Conservation (phyloP, 2,329 filamentous ascomycete genomes). For the Chrysoporthe austroafricana region DNA sequence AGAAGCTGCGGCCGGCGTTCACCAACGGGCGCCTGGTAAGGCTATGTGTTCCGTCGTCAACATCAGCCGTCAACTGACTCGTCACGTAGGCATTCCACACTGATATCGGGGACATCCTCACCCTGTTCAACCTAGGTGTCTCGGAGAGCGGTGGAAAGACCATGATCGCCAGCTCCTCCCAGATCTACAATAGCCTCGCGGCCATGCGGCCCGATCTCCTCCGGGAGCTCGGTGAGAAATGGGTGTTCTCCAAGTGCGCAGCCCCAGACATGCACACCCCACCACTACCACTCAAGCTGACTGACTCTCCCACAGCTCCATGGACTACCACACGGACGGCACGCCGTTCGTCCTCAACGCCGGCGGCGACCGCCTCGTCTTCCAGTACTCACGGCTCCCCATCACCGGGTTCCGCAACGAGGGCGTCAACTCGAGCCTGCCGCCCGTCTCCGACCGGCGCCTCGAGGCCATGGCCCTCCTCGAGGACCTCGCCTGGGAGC, state of each 20-base stretch:
- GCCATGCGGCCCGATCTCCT: conserved; percentile 2
- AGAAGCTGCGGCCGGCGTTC: not conserved
- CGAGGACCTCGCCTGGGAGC: not conserved
- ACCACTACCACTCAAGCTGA: not conserved
- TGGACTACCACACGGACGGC: conserved; percentile 1
- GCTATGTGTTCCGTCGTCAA: not conserved
- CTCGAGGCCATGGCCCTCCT: conserved; percentile 3
- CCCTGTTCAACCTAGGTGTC: not conserved
- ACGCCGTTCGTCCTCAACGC: not conserved
- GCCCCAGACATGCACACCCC: not conserved
- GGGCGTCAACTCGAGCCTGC: not conserved
- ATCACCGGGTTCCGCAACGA: conserved; percentile 1
- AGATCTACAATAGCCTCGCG: conserved; percentile 1
- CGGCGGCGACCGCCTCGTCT: not conserved
- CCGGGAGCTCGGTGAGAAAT: not conserved
- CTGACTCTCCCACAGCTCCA: not conserved
- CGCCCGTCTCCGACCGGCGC: not conserved
- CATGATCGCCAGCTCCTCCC: not conserved
- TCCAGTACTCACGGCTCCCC: not conserved
- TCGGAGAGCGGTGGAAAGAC: not conserved
- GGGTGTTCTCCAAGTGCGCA: not conserved
- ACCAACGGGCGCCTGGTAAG: not conserved
- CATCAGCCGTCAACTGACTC: not conserved
- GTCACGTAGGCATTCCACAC: not conserved
- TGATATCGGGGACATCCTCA: not conserved